Base-by-base conservation (phyloP, 129 eudicot genomes). In the Logfia minima region DNA sequence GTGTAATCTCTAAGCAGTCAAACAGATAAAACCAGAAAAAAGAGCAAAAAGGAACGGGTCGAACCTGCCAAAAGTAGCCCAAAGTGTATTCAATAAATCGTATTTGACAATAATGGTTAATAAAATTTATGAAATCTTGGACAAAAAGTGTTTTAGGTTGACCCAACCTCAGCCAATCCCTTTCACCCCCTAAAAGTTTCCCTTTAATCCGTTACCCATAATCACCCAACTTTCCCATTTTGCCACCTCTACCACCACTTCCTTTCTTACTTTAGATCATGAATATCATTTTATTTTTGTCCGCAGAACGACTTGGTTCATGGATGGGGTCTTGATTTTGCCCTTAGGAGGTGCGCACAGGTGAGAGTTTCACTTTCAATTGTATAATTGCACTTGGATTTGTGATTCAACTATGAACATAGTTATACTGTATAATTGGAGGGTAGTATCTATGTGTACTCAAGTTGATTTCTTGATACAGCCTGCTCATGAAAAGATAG, bases 281-380 rank as follows among this genome's bases (percentile, higher is more conserved):
- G 32, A 55, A 24, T 32, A 67, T 37, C 21, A 66, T 31, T 17
- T 65, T 13, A 16, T 58, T 29, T 34, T 17, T 26, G 37, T 32
- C 58, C 81, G 77, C 90, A 89, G 93, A 92, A 92, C 67, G 98
- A 92, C 85, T 86, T 92, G 77, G 90, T 92, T 69, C 98, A 92
- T 41, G 98, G 98, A 72, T 92, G 96, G 96, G 97, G 93, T 66
- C 91, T 92, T 65, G 96, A 92, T 85, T 92, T 92, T 86, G 91
- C 98, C 65, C 92, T 92, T 65, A 80, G 91, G 74, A 86, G 83
- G 84, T 92, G 96, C 75, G 96, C 87, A 63, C 87, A 89, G 89
- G 98, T 89, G 29, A 71, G 89, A 39, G 52, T 4, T 35, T 7
- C n/a, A 59, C 3, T 8, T 64, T 64, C 41, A 48, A 10, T 16